A percentile compares a stretch with the other conserved stretches of the same genome.
Evolutionary conservation across 106 monocot genomes (phyloP).

Genomic region (Cymbidium sinense): DNA sequence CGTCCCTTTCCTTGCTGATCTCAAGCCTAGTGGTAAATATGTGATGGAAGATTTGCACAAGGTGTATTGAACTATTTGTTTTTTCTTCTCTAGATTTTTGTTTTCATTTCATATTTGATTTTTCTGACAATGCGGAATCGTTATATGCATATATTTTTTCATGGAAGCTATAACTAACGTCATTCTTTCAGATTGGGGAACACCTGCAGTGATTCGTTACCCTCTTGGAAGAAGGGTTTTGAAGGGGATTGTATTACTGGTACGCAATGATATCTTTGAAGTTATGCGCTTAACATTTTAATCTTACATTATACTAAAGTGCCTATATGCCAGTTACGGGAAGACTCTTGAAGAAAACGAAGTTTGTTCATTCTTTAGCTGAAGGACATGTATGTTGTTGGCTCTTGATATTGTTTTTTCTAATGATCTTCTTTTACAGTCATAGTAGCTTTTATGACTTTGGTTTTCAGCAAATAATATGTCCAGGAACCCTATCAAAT

Average conservation of each 20-base stretch:
- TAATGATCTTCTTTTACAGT: background rate
- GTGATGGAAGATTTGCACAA: conserved; percentile 99
- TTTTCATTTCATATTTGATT: conserved; percentile 1
- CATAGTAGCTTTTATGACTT: too few species aligned
- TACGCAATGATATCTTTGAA: conserved; percentile 7
- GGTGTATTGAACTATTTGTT: conserved; percentile 18
- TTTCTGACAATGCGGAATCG: background rate
- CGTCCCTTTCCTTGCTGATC: conserved; percentile 94
- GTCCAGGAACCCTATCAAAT: too few species aligned
- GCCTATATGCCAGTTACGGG: conserved; percentile 61
- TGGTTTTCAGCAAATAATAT: too few species aligned
- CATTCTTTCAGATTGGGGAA: conserved; percentile 76
- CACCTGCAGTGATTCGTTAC: conserved; percentile 83
- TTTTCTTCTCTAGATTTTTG: background rate
- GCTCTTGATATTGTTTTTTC: background rate
- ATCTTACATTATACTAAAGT: background rate
- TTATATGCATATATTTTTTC: background rate
- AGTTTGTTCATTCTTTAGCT: conserved; percentile 60
- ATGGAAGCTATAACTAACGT: background rate
- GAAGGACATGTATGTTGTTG: conserved; percentile 68
- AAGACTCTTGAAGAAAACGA: conserved; percentile 89
- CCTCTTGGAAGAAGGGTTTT: conserved; percentile 69
- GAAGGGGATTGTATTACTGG: conserved; percentile 97
- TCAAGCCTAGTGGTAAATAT: conserved; percentile 99
- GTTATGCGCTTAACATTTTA: background rate